Conservation (phyloP, 345 rosid genomes). For the Rhodomyrtus tomentosa region DNA sequence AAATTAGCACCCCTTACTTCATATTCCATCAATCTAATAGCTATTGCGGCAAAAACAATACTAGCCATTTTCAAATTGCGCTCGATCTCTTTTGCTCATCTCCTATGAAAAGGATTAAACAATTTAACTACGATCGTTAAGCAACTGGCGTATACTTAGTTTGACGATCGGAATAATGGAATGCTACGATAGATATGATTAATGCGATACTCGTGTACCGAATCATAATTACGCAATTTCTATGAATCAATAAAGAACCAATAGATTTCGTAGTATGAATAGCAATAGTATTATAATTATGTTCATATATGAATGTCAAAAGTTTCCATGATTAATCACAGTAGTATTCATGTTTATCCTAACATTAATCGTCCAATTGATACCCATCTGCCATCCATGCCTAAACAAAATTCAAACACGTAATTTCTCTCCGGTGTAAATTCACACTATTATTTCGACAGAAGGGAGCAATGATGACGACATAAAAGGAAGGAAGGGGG, state of each 20-base stretch:
- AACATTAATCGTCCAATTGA: background rate
- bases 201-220: background rate
- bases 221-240: background rate
- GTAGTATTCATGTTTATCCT: background rate
- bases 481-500: background rate
- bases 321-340: background rate
- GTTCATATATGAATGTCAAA: background rate
- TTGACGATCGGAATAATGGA: fast-evolving
- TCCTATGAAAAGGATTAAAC: background rate
- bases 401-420: background rate
- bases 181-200: background rate
- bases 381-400: background rate
- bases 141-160: background rate
- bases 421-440: background rate
- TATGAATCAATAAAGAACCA: background rate
- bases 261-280: background rate
- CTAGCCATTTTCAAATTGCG: background rate
- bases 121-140: background rate
- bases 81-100: background rate
- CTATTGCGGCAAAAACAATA: background rate
- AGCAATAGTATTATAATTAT: background rate
- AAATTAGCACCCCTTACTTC: background rate
- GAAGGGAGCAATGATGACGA: background rate
- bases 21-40: background rate
- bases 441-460: background rate